Conservation (phyloP, 768 basidiomycete genomes). For the Rhizopogon rudus region DNA sequence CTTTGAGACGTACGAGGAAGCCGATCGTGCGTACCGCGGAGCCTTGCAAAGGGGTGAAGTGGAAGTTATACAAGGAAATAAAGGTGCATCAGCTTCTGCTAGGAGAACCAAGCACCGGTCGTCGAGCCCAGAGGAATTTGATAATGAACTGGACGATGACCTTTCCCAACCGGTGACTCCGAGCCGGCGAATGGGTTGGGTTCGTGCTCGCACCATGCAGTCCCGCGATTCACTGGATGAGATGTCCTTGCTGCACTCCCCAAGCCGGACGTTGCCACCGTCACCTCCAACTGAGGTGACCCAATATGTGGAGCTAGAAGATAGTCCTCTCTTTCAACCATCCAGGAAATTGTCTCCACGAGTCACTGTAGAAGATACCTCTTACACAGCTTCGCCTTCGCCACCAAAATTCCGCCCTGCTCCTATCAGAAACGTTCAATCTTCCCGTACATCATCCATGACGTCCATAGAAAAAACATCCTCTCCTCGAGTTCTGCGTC, state of each 20-base stretch:
- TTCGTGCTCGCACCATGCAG: slow-evolving; percentile 1
- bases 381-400: slow-evolving; percentile 8
- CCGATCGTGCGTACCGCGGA: slow-evolving; percentile 25
- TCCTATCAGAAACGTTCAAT: slow-evolving; percentile 5
- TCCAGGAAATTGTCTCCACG: slow-evolving; percentile 8
- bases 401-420: slow-evolving; percentile 1
- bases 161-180: not conserved
- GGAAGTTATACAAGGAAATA: slow-evolving; percentile 7
- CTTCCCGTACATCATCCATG: slow-evolving; percentile 1
- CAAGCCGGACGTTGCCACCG: slow-evolving; percentile 4
- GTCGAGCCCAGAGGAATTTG: slow-evolving; percentile 14
- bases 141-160: slow-evolving; percentile 1
- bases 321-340: slow-evolving; percentile 5
- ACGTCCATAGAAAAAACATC: slow-evolving; percentile 9
- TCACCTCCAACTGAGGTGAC: slow-evolving; percentile 25
- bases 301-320: slow-evolving; percentile 14
- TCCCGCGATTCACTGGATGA: slow-evolving; percentile 9
- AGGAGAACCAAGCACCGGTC: slow-evolving; percentile 6
- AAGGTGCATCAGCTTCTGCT: not conserved
- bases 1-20: slow-evolving; percentile 39
- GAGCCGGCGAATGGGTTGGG: not conserved
- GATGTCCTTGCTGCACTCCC: not conserved
- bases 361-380: slow-evolving; percentile 13
- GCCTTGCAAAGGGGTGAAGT: slow-evolving; percentile 26
- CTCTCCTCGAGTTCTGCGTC: slow-evolving; percentile 1